Conservation (phyloP, 2,329 filamentous ascomycete genomes). For the Penicillium glabrum region DNA sequence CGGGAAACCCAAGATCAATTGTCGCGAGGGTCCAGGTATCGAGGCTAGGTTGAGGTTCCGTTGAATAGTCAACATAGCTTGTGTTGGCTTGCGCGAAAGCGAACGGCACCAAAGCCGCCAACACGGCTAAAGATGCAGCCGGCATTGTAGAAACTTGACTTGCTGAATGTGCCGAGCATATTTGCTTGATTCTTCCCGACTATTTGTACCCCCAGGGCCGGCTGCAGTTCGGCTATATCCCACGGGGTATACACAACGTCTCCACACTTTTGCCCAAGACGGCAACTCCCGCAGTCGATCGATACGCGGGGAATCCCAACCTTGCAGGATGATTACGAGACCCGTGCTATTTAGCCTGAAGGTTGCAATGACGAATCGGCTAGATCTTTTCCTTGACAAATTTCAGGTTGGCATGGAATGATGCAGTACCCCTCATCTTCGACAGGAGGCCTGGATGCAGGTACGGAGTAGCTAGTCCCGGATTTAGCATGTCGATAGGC, state of each 20-base stretch:
- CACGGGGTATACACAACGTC: constrained; percentile 6
- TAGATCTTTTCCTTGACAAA: not conserved
- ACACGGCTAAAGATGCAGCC: constrained; percentile 4
- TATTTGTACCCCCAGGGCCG: not conserved
- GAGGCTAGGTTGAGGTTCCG: constrained; percentile 26
- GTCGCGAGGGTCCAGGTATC: constrained; percentile 18
- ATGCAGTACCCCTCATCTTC: not conserved
- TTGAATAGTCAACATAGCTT: constrained; percentile 27
- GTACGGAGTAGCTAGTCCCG: too few species aligned
- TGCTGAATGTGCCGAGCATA: not conserved
- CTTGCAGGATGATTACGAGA: not conserved
- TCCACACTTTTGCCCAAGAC: constrained; percentile 13
- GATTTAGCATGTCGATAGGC: too few species aligned
- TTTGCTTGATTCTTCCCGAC: not conserved
- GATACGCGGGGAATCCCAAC: not conserved
- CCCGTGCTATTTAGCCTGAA: constrained; percentile 2
- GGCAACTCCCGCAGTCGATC: constrained; percentile 26
- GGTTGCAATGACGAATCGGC: not conserved
- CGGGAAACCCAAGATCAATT: constrained; percentile 44
- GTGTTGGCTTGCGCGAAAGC: constrained; percentile 27
- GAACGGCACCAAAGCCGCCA: constrained; percentile 23
- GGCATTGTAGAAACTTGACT: constrained; percentile 16
- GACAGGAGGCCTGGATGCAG: not conserved
- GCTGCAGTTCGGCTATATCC: constrained; percentile 5
- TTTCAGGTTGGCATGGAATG: not conserved